Base-by-base conservation (phyloP, 2,329 filamentous ascomycete genomes). In the Chaetomiaceae sp. region DNA sequence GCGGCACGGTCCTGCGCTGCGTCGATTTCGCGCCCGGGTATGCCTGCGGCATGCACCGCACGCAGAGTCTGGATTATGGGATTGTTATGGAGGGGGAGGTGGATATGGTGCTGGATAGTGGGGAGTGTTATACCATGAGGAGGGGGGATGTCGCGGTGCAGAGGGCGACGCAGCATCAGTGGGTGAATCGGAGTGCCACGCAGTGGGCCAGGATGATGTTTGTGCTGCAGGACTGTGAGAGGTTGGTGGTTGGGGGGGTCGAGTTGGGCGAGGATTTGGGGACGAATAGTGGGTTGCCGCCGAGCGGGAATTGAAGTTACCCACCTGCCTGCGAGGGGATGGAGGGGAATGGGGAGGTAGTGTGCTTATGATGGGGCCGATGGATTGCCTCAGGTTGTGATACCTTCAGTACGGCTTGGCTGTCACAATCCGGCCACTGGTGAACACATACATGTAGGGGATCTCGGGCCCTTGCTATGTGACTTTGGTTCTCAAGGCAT, bases 141-240 rank as follows among this genome's bases (percentile, higher is more conserved):
- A 62, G 68, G 21, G 75, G 75, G 2, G 74, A 77, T 55, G 65
- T 76, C 17, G 70, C 70, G 14, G 70, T 78, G 20, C 74, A 78
- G 62, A 63, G 74, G 44, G 73, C 65, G 6, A 75, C 73, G 17
- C 70, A 68, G 62, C 73, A 76, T 59, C 68, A 66, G 42, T 75
- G 73, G 73, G 61, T 66, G 20, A 74, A 75, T 42, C 55, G 58
- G 21, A 71, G 67, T 47, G 49, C 62, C 48, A 71, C 64, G 2
- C 66, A 70, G 42, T 74, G 72, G 72, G 64, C 68, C 7, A 56
- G 73, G 14, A 68, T 74, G 62, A 58, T 59, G 65, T 63, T 63
- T 55, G 58, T 63, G 19, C 33, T 63, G 55, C 60, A 63, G 58
- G 58, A 63, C 40, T 60, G 57, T 35, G 17, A 50, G 53, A 40